phyloP scores from a whole-genome alignment of 2,329 filamentous ascomycete species.

The Fusarium sp. region DNA sequence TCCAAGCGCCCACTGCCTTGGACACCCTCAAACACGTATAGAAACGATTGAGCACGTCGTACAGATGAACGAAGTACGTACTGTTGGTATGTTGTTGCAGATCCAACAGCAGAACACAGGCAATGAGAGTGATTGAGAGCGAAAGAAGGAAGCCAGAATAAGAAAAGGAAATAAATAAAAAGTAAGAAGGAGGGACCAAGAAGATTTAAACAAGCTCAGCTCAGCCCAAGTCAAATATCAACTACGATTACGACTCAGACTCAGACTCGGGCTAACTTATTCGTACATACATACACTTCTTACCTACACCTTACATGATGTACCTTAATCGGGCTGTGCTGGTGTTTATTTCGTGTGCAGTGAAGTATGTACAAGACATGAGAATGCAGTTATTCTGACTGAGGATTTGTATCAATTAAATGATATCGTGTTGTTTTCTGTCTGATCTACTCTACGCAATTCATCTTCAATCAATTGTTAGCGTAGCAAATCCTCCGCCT shows the following conservation, averaged over 20 bases:
- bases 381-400: background rate
- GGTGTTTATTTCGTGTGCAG: background rate
- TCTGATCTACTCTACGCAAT: background rate
- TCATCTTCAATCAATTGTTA: background rate
- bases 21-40: background rate
- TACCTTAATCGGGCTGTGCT: constrained; percentile 19
- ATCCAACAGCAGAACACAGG: background rate
- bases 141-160: background rate
- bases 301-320: background rate
- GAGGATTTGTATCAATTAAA: background rate
- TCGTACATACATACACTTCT: background rate
- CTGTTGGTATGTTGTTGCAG: background rate
- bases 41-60: constrained; percentile 9
- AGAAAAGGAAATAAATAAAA: background rate
- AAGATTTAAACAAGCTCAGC: constrained; percentile 22
- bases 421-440: background rate
- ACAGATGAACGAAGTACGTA: background rate
- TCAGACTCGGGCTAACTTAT: constrained; percentile 3
- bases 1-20: background rate
- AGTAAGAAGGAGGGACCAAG: constrained; percentile 1
- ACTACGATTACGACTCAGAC: constrained; percentile 29
- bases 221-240: constrained; percentile 12
- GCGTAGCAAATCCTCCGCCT: background rate
- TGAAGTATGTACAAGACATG: background rate
- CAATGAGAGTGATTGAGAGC: background rate